Percentiles rank a stretch among this genome's conserved stretches.
Conservation (phyloP, 2,329 filamentous ascomycete genomes). For the Talaromyces pinophilus region DNA sequence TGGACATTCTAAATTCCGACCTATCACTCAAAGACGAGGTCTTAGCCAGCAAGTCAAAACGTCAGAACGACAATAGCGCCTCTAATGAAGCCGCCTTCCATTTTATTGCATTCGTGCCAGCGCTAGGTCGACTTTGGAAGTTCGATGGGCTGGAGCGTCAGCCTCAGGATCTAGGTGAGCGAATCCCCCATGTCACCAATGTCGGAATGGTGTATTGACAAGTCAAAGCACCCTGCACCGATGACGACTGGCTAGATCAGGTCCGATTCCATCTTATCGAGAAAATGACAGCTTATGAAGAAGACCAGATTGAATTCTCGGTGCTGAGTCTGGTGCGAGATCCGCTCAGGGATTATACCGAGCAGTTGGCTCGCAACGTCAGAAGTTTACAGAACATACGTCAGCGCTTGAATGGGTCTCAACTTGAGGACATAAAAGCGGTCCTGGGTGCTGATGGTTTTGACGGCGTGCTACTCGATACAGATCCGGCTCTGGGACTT, state of each 20-base stretch:
- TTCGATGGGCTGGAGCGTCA: conserved; percentile 79
- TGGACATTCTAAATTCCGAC: conserved; percentile 74
- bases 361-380: conserved; percentile 49
- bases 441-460: conserved; percentile 3
- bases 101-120: conserved; percentile 85
- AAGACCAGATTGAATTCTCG: conserved; percentile 70
- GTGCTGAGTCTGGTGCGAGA: conserved; percentile 73
- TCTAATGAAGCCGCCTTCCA: conserved; percentile 71
- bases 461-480: conserved; percentile 30
- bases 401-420: conserved; percentile 26
- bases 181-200: neutral
- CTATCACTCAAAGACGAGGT: conserved; percentile 57
- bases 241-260: conserved; percentile 65
- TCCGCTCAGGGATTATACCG: conserved; percentile 55
- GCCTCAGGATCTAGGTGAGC: conserved; percentile 64
- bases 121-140: conserved; percentile 76
- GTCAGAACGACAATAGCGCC: conserved; percentile 45
- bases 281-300: conserved; percentile 68
- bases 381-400: conserved; percentile 47
- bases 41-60: conserved; percentile 39
- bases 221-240: conserved; percentile 42
- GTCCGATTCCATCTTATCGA: conserved; percentile 65
- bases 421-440: neutral
- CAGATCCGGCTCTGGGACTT: conserved; percentile 42
- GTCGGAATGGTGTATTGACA: conserved; percentile 22